phyloP scores from a whole-genome alignment of 2,329 filamentous ascomycete genomes.

The Chrysoporthe austroafricana region DNA sequence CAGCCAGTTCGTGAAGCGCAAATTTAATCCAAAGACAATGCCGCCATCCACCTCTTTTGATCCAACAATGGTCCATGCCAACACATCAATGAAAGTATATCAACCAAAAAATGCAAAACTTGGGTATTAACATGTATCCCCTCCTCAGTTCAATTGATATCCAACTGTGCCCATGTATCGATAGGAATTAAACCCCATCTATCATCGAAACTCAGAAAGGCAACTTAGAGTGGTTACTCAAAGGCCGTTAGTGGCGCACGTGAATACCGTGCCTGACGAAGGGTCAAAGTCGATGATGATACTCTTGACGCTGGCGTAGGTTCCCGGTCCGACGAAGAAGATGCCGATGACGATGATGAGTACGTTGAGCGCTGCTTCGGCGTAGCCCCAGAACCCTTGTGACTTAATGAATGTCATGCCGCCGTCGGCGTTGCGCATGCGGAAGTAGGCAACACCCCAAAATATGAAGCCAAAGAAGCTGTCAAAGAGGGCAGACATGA shows the following conservation, averaged over 20 bases:
- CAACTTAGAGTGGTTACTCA: constrained; percentile 36
- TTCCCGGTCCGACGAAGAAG: constrained; percentile 82
- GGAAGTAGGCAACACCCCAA: constrained; percentile 81
- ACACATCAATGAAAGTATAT: not conserved
- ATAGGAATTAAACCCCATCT: not conserved
- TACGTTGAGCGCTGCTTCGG: constrained; percentile 70
- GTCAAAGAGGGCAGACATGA: constrained; percentile 89
- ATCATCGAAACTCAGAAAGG: not conserved
- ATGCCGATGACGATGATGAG: constrained; percentile 74
- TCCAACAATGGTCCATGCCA: not conserved
- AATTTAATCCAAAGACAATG: not conserved
- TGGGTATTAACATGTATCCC: not conserved
- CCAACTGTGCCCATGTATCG: not conserved
- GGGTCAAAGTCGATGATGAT: constrained; percentile 74
- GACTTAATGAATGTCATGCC: constrained; percentile 55
- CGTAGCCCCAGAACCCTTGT: constrained; percentile 54
- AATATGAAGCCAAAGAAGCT: constrained; percentile 96
- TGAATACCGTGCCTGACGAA: constrained; percentile 69
- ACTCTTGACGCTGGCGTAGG: constrained; percentile 75
- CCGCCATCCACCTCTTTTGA: not conserved
- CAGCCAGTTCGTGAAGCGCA: not conserved
- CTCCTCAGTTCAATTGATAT: not conserved
- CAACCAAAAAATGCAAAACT: not conserved
- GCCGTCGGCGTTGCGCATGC: constrained; percentile 71
- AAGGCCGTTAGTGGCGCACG: constrained; percentile 70